Percentiles rank a stretch among this genome's conserved stretches.
Evolutionary conservation across 106 monocot genomes (phyloP).

Genomic region (Hemerocallis citrina): DNA sequence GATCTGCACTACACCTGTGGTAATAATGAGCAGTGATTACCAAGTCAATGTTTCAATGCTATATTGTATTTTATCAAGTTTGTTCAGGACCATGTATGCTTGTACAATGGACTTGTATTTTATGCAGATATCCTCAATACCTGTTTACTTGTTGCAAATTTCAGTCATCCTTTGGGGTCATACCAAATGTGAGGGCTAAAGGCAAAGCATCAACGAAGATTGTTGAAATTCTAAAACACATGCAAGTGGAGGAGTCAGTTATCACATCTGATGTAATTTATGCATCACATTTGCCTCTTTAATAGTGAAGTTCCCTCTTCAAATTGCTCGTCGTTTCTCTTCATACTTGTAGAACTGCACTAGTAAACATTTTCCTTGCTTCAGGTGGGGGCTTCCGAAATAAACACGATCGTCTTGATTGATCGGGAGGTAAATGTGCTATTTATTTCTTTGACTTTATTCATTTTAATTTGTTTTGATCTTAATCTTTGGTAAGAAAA

Average conservation of each 20-base stretch:
- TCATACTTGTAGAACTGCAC: background rate
- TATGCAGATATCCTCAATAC: background rate
- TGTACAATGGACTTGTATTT: background rate
- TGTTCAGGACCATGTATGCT: background rate
- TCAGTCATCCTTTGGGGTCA: slow-evolving; percentile 81
- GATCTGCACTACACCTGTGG: background rate
- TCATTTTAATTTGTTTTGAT: background rate
- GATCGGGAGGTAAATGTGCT: slow-evolving; percentile 76
- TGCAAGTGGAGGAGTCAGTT: slow-evolving; percentile 90
- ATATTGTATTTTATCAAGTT: too few relatives aligned
- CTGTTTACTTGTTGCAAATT: background rate
- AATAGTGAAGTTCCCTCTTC: background rate
- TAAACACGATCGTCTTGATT: slow-evolving; percentile 84
- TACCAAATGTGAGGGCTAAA: slow-evolving; percentile 85
- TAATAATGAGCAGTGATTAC: background rate
- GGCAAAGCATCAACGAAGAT: slow-evolving; percentile 75
- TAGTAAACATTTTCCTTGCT: slow-evolving; percentile 7
- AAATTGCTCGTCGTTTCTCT: background rate
- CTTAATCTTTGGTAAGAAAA: background rate
- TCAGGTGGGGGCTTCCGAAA: slow-evolving; percentile 79
- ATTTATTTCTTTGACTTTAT: background rate
- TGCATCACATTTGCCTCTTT: background rate
- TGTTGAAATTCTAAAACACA: slow-evolving; percentile 64
- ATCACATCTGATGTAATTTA: slow-evolving; percentile 69
- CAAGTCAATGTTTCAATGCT: background rate